A percentile compares a stretch with the other conserved stretches of the same genome.
phyloP scores from a whole-genome alignment of 2,329 filamentous ascomycete species.

The Monilinia fructicola region DNA sequence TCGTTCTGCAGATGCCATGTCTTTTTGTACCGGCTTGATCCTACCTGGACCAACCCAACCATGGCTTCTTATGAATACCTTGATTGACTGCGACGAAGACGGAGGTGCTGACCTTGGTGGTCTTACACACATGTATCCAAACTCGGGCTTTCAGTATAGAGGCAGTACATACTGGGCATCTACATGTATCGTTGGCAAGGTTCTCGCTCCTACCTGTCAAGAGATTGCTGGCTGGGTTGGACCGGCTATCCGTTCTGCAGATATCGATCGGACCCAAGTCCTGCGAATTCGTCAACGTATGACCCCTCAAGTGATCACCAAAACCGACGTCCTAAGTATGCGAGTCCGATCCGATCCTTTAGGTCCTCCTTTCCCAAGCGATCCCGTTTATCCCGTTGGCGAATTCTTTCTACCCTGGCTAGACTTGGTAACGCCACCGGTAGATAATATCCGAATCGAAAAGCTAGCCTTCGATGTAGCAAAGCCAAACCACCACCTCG shows the following conservation, averaged over 20 bases:
- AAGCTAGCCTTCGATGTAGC: slow-evolving; percentile 50
- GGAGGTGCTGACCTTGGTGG: slow-evolving; percentile 63
- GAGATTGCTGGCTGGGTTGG: slow-evolving; percentile 74
- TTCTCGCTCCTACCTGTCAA: slow-evolving; percentile 69
- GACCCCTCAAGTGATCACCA: slow-evolving; percentile 55
- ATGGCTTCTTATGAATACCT: slow-evolving; percentile 75
- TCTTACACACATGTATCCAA: slow-evolving; percentile 65
- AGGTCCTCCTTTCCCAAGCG: slow-evolving; percentile 54
- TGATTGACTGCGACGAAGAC: slow-evolving; percentile 73
- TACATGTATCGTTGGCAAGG: slow-evolving; percentile 71
- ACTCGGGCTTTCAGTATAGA: slow-evolving; percentile 74
- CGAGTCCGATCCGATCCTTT: slow-evolving; percentile 66
- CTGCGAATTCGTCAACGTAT: slow-evolving; percentile 63
- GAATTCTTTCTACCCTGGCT: slow-evolving; percentile 66
- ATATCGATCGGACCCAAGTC: slow-evolving; percentile 68
- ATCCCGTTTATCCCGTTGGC: slow-evolving; percentile 58
- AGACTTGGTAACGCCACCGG: slow-evolving; percentile 47
- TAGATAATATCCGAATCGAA: slow-evolving; percentile 69
- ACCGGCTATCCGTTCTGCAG: slow-evolving; percentile 65
- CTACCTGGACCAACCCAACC: slow-evolving; percentile 69
- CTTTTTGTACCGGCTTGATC: slow-evolving; percentile 73
- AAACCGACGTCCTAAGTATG: slow-evolving; percentile 65
- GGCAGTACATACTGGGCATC: slow-evolving; percentile 77
- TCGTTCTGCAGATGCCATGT: slow-evolving; percentile 69
- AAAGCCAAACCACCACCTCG: slow-evolving; percentile 2